phyloP scores from a whole-genome alignment of 306 rosid species.

The Bauhinia variegata region DNA sequence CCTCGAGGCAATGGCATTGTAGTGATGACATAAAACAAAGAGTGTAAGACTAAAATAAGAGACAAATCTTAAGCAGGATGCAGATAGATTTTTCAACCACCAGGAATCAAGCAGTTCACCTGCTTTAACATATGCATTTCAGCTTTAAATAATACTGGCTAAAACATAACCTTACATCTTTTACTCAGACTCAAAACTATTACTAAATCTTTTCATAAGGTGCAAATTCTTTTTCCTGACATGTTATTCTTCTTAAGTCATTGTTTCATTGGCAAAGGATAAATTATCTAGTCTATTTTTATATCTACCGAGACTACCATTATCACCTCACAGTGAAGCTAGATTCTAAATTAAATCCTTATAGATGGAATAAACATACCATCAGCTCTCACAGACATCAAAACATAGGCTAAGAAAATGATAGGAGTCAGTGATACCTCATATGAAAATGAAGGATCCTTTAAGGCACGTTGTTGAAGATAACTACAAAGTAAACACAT shows the following conservation, averaged over 20 bases:
- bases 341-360: constrained; percentile 35
- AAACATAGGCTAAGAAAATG: neutral
- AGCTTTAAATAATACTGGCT: neutral
- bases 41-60: neutral
- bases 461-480: constrained; percentile 75
- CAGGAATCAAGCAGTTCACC: neutral
- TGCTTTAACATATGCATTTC: neutral
- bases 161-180: neutral
- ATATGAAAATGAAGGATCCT: constrained; percentile 80
- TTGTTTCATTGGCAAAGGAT: constrained; percentile 6
- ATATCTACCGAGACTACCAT: neutral
- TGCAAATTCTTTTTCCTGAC: too few relatives aligned
- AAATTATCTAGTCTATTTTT: neutral
- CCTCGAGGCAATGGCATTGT: neutral
- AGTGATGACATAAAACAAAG: neutral
- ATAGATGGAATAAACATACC: constrained; percentile 12
- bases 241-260: too few relatives aligned
- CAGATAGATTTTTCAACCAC: neutral
- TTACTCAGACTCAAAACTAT: constrained; percentile 6
- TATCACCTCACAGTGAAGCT: neutral
- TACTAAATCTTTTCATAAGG: constrained; percentile 1
- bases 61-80: neutral
- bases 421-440: constrained; percentile 66
- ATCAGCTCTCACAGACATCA: neutral
- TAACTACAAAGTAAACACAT: constrained; percentile 61